Percentiles rank a stretch among this genome's conserved stretches.
phyloP scores from a whole-genome alignment of 1,284 basidiomycete species.

The Sanguinoderma infundibulare region DNA sequence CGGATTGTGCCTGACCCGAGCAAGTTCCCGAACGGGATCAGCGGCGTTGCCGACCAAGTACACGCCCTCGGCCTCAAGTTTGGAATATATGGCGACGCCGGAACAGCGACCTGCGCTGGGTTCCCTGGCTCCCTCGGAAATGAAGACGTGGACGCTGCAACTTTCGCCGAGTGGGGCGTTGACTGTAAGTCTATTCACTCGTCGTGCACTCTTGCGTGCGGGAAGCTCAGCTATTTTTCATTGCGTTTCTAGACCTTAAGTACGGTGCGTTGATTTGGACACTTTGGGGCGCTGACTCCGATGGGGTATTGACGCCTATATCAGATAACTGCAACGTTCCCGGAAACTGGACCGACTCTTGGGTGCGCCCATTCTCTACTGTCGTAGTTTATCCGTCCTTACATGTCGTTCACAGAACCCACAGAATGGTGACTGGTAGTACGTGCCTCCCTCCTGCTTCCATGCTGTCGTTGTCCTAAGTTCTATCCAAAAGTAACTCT shows the following conservation, averaged over 20 bases:
- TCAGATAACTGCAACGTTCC: constrained; percentile 62
- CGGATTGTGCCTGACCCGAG: constrained; percentile 51
- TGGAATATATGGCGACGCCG: constrained; percentile 64
- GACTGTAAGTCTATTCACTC: constrained; percentile 41
- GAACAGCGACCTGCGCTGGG: constrained; percentile 54
- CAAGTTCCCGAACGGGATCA: constrained; percentile 60
- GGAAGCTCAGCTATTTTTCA: not conserved
- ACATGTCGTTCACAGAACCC: constrained; percentile 35
- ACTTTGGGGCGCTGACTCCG: too few species aligned
- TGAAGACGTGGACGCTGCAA: constrained; percentile 53
- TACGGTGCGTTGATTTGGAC: constrained; percentile 42
- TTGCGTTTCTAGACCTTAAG: constrained; percentile 45
- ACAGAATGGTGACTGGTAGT: constrained; percentile 55
- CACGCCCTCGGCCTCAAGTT: constrained; percentile 56
- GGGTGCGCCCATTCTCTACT: constrained; percentile 32
- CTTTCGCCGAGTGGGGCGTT: constrained; percentile 57
- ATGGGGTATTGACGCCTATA: not conserved
- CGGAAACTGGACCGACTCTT: constrained; percentile 51
- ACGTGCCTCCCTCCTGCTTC: constrained; percentile 29
- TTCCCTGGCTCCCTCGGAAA: constrained; percentile 55
- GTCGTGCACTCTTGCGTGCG: not conserved
- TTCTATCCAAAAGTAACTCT: constrained; percentile 47
- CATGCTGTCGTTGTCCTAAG: not conserved
- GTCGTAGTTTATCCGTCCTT: not conserved
- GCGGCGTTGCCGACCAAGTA: constrained; percentile 45